A percentile compares a stretch with the other conserved stretches of the same genome.
These are phyloP conservation scores for Brasenia schreberi DNA, from an alignment of 164 flowering plant species.

Conservation along the genomic window DNA sequence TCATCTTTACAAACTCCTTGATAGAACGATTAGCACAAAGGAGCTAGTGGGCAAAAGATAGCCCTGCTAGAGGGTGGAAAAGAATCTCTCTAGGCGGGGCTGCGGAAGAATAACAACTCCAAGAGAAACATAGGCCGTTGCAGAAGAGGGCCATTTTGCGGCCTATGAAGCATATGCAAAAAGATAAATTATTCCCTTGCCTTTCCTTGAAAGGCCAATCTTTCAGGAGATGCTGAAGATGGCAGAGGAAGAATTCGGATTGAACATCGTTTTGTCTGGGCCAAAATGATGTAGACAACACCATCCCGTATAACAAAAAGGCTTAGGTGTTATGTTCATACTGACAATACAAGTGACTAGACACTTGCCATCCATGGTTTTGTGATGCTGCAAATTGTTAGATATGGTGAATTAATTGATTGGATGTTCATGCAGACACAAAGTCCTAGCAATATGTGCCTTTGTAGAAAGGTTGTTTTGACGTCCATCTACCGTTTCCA, in stretches of 20 bases:
- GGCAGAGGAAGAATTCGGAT: conserved; percentile 1
- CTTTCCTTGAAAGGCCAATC: not conserved
- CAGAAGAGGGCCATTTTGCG: conserved; percentile 3
- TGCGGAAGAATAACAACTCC: not conserved
- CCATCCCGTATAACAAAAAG: too few relatives aligned
- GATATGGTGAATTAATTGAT: too few relatives aligned
- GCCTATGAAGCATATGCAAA: conserved; percentile 2
- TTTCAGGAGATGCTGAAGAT: conserved; percentile 8
- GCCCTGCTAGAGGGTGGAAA: not conserved
- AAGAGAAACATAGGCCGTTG: not conserved
- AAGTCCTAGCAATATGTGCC: too few relatives aligned
- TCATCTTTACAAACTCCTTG: not conserved
- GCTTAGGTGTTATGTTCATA: too few relatives aligned
- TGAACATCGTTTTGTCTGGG: too few relatives aligned
- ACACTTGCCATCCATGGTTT: too few relatives aligned
- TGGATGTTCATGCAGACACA: too few relatives aligned
- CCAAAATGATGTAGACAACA: too few relatives aligned
- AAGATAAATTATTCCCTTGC: conserved; percentile 2
- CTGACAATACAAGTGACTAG: too few relatives aligned
- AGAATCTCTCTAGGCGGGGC: not conserved
- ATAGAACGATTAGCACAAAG: not conserved
- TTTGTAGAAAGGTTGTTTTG: too few relatives aligned
- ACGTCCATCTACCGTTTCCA: too few relatives aligned
- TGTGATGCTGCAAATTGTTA: too few relatives aligned
- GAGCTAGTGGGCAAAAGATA: not conserved